phyloP scores from a whole-genome alignment of 1,284 basidiomycete species.

The Vanrija pseudolonga region DNA sequence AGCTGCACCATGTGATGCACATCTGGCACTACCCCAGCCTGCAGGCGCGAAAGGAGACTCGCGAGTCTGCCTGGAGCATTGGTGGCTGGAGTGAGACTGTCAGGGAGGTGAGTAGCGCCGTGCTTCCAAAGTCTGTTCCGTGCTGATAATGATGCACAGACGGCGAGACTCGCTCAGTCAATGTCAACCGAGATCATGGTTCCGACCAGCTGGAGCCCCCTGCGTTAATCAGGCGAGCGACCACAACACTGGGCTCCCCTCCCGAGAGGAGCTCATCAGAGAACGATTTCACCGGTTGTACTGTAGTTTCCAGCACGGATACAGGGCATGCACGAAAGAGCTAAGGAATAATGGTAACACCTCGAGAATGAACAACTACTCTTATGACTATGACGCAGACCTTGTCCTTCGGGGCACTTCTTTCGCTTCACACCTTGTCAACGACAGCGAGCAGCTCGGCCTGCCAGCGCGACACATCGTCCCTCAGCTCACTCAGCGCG shows the following conservation, averaged over 20 bases:
- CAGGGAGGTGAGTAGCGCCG: conserved; percentile 61
- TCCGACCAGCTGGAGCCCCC: conserved; percentile 45
- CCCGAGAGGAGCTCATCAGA: not conserved
- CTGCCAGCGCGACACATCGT: not conserved
- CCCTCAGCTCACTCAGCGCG: conserved; percentile 1
- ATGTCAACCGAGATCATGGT: conserved; percentile 47
- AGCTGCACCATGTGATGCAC: conserved; percentile 85
- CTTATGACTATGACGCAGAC: not conserved
- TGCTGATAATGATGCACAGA: conserved; percentile 20
- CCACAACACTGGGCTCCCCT: not conserved
- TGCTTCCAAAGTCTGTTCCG: not conserved
- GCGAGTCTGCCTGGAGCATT: conserved; percentile 85
- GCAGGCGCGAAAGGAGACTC: conserved; percentile 70
- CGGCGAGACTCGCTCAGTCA: conserved; percentile 41
- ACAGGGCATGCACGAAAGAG: not conserved
- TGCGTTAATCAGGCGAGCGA: conserved; percentile 18
- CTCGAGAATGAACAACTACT: not conserved
- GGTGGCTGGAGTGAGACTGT: conserved; percentile 94
- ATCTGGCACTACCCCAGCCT: conserved; percentile 91
- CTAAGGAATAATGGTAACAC: not conserved
- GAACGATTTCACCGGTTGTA: not conserved
- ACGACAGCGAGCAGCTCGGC: not conserved
- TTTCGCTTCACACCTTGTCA: not conserved
- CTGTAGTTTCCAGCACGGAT: not conserved
- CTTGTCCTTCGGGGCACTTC: not conserved